Evolutionary conservation across 177 flowering plant species (phyloP).

Genomic region (Vitis hybrid): DNA sequence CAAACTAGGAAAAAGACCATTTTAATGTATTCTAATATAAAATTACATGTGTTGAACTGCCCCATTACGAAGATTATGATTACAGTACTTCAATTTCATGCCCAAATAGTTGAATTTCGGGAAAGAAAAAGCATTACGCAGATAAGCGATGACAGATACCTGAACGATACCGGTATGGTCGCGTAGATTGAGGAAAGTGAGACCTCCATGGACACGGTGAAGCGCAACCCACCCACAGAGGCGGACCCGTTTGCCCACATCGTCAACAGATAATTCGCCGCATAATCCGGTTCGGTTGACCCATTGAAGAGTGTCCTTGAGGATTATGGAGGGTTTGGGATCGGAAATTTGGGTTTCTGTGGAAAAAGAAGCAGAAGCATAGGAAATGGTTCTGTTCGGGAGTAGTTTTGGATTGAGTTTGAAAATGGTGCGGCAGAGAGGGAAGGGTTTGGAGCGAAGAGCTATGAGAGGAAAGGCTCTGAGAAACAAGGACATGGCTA

Average conservation of each 20-base stretch:
- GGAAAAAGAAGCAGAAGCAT: conserved; percentile 26
- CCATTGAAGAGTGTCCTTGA: conserved; percentile 58
- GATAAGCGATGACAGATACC: conserved; percentile 32
- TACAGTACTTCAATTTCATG: too few species aligned
- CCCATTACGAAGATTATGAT: too few species aligned
- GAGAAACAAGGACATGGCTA: conserved; percentile 42
- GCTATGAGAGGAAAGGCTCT: conserved; percentile 41
- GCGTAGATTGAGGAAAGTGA: conserved; percentile 80
- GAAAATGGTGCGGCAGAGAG: conserved; percentile 15
- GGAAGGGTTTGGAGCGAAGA: conserved; percentile 27
- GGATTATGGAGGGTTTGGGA: conserved; percentile 13
- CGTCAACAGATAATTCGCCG: conserved; percentile 57
- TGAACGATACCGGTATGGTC: conserved; percentile 91
- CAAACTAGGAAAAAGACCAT: too few species aligned
- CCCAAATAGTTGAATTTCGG: too few species aligned
- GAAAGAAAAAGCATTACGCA: too few species aligned
- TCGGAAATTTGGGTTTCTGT: conserved; percentile 27
- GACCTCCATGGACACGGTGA: conserved; percentile 87
- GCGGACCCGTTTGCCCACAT: conserved; percentile 73
- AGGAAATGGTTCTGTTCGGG: conserved; percentile 20
- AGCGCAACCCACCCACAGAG: conserved; percentile 98
- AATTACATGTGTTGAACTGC: too few species aligned
- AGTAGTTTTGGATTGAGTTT: conserved; percentile 15
- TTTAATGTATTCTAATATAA: too few species aligned
- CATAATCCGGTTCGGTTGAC: conserved; percentile 62